Evolutionary conservation across 306 rosid genomes (phyloP).

Genomic region (Glycyrrhiza uralensis): DNA sequence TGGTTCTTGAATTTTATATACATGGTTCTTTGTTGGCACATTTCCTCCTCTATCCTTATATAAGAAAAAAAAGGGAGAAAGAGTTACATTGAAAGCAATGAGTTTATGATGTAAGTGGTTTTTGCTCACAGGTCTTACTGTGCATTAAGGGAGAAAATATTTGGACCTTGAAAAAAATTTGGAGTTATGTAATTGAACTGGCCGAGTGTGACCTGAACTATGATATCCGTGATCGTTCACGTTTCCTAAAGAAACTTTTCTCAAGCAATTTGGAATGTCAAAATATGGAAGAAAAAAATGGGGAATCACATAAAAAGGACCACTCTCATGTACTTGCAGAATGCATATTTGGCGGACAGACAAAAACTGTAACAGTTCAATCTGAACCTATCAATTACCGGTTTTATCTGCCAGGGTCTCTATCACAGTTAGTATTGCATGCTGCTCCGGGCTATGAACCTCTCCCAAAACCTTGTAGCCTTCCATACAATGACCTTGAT

Average conservation of each 20-base stretch:
- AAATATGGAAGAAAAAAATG: constrained; percentile 35
- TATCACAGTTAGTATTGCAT: constrained; percentile 90
- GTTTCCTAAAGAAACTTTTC: constrained; percentile 59
- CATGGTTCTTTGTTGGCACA: not conserved
- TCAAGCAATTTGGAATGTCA: constrained; percentile 51
- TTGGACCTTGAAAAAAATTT: constrained; percentile 42
- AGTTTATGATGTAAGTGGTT: constrained; percentile 18
- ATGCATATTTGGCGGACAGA: constrained; percentile 52
- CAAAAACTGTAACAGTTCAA: constrained; percentile 35
- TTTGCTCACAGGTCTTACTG: constrained; percentile 61
- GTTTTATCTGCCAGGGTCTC: constrained; percentile 95
- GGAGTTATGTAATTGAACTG: constrained; percentile 72
- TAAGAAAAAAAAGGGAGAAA: not conserved
- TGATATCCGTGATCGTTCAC: constrained; percentile 86
- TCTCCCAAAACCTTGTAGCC: constrained; percentile 90
- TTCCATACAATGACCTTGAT: constrained; percentile 36
- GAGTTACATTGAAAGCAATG: not conserved
- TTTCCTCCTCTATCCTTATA: not conserved
- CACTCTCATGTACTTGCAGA: constrained; percentile 52
- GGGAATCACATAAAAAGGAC: constrained; percentile 37
- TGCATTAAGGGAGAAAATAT: constrained; percentile 51
- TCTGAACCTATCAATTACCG: constrained; percentile 60
- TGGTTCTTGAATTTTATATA: constrained; percentile 10
- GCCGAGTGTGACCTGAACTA: constrained; percentile 76
- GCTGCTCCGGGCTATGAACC: constrained; percentile 99